These are phyloP conservation scores for Hypholoma sublateritium DNA, from an alignment of 768 basidiomycete genomes.

Conservation along the genomic window DNA sequence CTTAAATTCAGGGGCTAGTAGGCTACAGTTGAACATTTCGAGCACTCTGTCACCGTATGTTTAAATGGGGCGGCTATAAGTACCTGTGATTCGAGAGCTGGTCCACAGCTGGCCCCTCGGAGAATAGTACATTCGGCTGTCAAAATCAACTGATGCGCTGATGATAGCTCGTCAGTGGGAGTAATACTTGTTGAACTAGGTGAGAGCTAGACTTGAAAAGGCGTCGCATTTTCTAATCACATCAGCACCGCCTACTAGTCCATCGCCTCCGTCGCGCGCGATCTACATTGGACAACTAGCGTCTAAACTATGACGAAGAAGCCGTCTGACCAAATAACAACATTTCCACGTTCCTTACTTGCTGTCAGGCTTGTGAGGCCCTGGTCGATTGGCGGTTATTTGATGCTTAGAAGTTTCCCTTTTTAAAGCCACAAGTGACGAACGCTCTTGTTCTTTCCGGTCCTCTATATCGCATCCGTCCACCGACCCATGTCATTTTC, in stretches of 20 bases:
- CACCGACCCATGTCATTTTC: background rate
- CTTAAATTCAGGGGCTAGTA: background rate
- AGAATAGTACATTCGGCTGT: background rate
- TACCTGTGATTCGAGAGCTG: background rate
- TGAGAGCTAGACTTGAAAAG: background rate
- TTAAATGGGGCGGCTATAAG: background rate
- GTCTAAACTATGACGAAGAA: constrained; percentile 2
- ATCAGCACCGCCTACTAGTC: background rate
- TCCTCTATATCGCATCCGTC: background rate
- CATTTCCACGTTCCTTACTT: constrained; percentile 8
- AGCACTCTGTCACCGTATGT: constrained; percentile 8
- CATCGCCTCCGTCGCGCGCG: constrained; percentile 4
- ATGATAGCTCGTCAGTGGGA: too few relatives aligned
- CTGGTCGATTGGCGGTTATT: constrained; percentile 1
- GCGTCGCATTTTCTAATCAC: background rate
- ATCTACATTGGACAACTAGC: constrained; percentile 1
- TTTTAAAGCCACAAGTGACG: constrained; percentile 10
- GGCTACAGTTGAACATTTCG: background rate
- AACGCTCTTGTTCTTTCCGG: constrained; percentile 4
- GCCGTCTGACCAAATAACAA: constrained; percentile 3
- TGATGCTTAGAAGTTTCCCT: constrained; percentile 10
- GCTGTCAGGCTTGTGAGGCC: constrained; percentile 10
- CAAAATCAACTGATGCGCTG: background rate
- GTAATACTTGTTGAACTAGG: background rate
- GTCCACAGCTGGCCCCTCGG: background rate